Percentiles rank a stretch among this genome's conserved stretches.
phyloP scores from a whole-genome alignment of 2,329 filamentous ascomycete genomes.

The Neofusicoccum parvum region DNA sequence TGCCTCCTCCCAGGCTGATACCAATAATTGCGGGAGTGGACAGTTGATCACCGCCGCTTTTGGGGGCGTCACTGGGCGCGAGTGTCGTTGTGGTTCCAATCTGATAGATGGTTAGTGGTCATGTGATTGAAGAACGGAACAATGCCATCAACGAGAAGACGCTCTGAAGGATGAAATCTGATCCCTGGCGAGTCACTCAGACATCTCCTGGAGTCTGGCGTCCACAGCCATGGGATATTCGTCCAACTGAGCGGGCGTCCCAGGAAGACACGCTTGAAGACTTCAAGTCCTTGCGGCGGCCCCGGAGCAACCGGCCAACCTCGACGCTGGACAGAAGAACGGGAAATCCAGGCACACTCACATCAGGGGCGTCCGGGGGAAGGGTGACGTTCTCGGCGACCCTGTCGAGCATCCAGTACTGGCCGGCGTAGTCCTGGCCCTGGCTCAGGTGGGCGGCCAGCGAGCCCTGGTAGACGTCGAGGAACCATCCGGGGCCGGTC shows the following conservation, averaged over 20 bases:
- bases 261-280: no score
- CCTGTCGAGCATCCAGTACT: conserved; percentile 9
- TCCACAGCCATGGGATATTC: no score
- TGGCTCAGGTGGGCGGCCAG: not conserved
- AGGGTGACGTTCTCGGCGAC: not conserved
- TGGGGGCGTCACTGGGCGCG: not conserved
- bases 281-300: no score
- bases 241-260: no score
- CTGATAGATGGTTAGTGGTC: not conserved
- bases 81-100: not conserved
- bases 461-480: conserved; percentile 1
- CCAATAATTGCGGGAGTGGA: conserved; percentile 4
- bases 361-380: conserved; percentile 9
- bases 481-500: conserved; percentile 6
- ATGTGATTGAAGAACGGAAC: not conserved
- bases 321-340: not conserved
- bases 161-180: no score
- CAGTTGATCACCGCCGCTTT: not conserved
- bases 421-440: not conserved
- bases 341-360: not conserved
- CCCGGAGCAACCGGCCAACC: no score
- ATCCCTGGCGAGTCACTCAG: no score
- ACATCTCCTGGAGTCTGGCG: no score
- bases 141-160: not conserved
- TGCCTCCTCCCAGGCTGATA: conserved; percentile 8